A percentile compares a stretch with the other conserved stretches of the same genome.
Evolutionary conservation across 441 rosid genomes (phyloP).

Genomic region (Pelargonium citronellum): DNA sequence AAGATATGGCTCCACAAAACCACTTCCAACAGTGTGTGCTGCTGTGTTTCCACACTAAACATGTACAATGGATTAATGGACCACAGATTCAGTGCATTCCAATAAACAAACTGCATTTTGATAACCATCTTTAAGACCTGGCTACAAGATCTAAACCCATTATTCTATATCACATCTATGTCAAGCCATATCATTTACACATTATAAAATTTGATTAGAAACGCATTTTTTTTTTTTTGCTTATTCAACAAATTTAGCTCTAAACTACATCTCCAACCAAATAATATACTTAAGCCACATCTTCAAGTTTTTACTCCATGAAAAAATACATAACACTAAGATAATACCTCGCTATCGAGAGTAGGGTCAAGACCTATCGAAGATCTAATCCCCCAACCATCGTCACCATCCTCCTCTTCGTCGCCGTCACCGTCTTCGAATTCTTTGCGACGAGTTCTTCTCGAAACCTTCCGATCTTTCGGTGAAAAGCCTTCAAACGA

Average conservation of each 20-base stretch:
- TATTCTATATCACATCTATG: background rate
- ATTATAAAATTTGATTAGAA: no score
- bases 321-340: background rate
- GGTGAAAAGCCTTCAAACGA: slow-evolving; percentile 40
- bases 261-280: background rate
- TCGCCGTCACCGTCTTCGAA: slow-evolving; percentile 22
- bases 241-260: background rate
- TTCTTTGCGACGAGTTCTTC: slow-evolving; percentile 17
- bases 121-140: background rate
- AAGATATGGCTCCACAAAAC: background rate
- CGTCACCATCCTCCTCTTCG: slow-evolving; percentile 17
- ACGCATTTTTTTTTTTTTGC: no score
- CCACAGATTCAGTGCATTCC: background rate
- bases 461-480: slow-evolving; percentile 20
- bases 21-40: no score
- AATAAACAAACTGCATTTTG: background rate
- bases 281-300: background rate
- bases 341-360: slow-evolving; percentile 56
- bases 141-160: background rate
- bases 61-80: background rate
- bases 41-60: background rate
- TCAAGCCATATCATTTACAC: background rate
- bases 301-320: background rate
- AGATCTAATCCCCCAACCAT: slow-evolving; percentile 51
- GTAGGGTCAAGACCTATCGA: slow-evolving; percentile 60